Conservation (phyloP, 2,329 filamentous ascomycete genomes). For the Zasmidium cellare region DNA sequence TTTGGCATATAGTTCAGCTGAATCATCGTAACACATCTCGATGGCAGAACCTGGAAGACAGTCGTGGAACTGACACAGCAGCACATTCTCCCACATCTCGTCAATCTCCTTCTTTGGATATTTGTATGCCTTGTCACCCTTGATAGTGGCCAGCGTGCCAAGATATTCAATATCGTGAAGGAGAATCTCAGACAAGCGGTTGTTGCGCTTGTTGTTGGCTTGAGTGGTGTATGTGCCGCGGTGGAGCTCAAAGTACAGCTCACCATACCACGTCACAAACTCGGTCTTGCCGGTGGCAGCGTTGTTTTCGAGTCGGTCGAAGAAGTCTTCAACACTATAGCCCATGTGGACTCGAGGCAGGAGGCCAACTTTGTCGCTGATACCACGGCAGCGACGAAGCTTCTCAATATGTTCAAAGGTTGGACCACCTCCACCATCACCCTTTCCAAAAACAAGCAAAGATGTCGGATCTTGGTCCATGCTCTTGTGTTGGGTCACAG, state of each 20-base stretch:
- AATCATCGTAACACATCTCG: constrained; percentile 98
- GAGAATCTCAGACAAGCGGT: constrained; percentile 80
- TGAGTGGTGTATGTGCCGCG: constrained; percentile 90
- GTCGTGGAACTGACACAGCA: constrained; percentile 97
- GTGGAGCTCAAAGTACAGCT: constrained; percentile 96
- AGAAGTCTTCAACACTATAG: constrained; percentile 90
- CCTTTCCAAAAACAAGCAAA: constrained; percentile 91
- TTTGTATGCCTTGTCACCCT: constrained; percentile 65
- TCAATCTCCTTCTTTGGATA: constrained; percentile 96
- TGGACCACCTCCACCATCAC: constrained; percentile 91
- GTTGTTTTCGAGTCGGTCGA: constrained; percentile 79
- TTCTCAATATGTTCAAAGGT: constrained; percentile 95
- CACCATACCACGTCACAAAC: constrained; percentile 95
- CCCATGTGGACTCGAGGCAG: constrained; percentile 88
- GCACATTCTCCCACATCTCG: constrained; percentile 87
- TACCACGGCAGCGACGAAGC: constrained; percentile 84
- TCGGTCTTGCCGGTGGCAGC: constrained; percentile 60
- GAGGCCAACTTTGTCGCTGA: constrained; percentile 80
- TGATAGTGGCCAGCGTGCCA: constrained; percentile 80
- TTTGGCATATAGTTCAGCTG: constrained; percentile 80
- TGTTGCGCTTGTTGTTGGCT: constrained; percentile 94
- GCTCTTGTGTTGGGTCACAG: constrained; percentile 89
- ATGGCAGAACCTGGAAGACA: constrained; percentile 93
- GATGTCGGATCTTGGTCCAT: constrained; percentile 91
- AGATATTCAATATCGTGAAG: constrained; percentile 86